phyloP scores from a whole-genome alignment of 2,329 filamentous ascomycete species.

The Claviceps maximensis region DNA sequence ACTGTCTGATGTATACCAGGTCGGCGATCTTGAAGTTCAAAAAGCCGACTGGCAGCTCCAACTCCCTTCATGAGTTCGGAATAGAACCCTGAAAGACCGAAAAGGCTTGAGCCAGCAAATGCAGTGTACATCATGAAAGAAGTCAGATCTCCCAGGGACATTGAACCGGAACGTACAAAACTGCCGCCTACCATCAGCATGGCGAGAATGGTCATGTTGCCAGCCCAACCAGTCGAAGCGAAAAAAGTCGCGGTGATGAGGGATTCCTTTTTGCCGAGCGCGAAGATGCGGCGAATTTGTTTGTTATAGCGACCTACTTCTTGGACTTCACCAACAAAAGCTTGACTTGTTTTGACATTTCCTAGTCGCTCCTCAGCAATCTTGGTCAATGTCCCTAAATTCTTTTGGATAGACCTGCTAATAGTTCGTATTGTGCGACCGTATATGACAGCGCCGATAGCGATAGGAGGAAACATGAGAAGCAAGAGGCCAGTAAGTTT shows the following conservation, averaged over 20 bases:
- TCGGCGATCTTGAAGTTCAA: constrained; percentile 85
- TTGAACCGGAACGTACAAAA: constrained; percentile 74
- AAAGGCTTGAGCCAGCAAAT: constrained; percentile 72
- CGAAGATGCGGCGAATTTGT: constrained; percentile 85
- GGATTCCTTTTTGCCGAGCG: constrained; percentile 74
- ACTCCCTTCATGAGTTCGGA: constrained; percentile 99
- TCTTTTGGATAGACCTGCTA: constrained; percentile 86
- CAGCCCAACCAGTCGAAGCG: constrained; percentile 71
- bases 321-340: constrained; percentile 84
- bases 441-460: constrained; percentile 81
- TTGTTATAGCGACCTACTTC: constrained; percentile 85
- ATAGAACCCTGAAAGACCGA: constrained; percentile 91
- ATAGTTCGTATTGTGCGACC: constrained; percentile 79
- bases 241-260: constrained; percentile 88
- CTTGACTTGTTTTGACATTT: constrained; percentile 92
- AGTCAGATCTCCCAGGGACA: constrained; percentile 83
- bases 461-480: constrained; percentile 82
- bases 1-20: constrained; percentile 79
- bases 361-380: constrained; percentile 96
- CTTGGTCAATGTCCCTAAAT: constrained; percentile 83
- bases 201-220: constrained; percentile 90
- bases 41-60: constrained; percentile 87
- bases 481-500: constrained; percentile 79
- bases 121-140: constrained; percentile 98
- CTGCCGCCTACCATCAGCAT: constrained; percentile 82